A percentile compares a stretch with the other conserved stretches of the same genome.
These are phyloP conservation scores for Acacia concinna DNA, from an alignment of 331 rosid species.

Conservation along the genomic window DNA sequence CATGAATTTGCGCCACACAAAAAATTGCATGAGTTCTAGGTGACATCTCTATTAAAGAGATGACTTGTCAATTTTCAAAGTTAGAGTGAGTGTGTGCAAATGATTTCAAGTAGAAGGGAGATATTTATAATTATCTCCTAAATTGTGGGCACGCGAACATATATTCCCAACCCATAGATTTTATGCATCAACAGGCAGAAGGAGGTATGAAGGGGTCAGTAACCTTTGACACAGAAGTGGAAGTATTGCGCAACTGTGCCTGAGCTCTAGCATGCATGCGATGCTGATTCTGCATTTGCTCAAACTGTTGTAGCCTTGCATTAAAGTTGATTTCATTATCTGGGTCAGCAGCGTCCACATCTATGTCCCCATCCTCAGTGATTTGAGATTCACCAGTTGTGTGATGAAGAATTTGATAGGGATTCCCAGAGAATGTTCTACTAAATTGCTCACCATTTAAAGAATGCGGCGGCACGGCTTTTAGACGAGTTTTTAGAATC, in stretches of 20 bases:
- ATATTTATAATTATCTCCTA: neutral
- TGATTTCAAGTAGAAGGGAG: neutral
- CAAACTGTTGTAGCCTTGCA: constrained; percentile 76
- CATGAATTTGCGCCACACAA: too few relatives aligned
- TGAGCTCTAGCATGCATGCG: constrained; percentile 56
- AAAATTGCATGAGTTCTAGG: neutral
- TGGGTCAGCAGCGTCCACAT: constrained; percentile 49
- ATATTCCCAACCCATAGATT: neutral
- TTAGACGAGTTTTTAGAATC: constrained; percentile 82
- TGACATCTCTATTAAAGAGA: neutral
- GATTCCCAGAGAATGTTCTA: constrained; percentile 55
- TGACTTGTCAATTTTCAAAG: neutral
- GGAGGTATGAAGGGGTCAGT: constrained; percentile 24
- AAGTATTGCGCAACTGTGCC: constrained; percentile 36
- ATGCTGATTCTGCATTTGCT: constrained; percentile 75
- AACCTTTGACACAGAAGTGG: constrained; percentile 51
- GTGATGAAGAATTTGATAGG: constrained; percentile 57
- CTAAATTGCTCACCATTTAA: constrained; percentile 64
- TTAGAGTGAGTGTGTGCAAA: neutral
- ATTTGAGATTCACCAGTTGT: constrained; percentile 53
- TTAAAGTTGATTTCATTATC: constrained; percentile 66
- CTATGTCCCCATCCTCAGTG: constrained; percentile 66
- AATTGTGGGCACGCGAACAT: neutral
- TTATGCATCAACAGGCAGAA: constrained; percentile 10
- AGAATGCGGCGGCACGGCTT: constrained; percentile 75